Base-by-base conservation (phyloP, 2,329 filamentous ascomycete genomes). In the Parascedosporium putredinis region DNA sequence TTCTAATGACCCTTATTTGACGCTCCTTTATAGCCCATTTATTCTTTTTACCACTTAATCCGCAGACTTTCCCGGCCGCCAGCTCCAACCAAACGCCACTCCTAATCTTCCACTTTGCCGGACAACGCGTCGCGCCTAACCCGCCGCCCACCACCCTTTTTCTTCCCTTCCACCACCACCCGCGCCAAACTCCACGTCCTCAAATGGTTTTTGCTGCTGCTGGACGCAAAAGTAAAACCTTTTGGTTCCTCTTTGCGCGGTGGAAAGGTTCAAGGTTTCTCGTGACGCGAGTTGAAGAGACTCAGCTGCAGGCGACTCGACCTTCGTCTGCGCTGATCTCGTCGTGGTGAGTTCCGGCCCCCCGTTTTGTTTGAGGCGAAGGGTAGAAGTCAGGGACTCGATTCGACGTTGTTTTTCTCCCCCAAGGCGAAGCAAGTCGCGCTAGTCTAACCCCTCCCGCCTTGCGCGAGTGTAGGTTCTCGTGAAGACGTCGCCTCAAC, bases 261-360 rank as follows among this genome's bases (percentile, higher is more conserved):
- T 46, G 44, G 44, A 46, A n/a, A 31, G 29, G 23, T 20, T 31
- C 44, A 31, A 22, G 44, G 44, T 46, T 31, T 33, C 16, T 33
- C 8, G 27, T 18, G 25, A 50, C 38, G 27, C 29, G 47, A 50
- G 47, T 50, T 45, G 47, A 45, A 50, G 74, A 78, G 75, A 71
- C 65, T 73, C 74, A 75, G 77, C 68, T 69, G 74, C 75, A 77
- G 78, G 72, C 77, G 76, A 78, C 65, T 62, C 58, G 54, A 62
- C 56, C 58, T 62, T 78, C 75, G 78, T 81, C 77, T 81, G 77
- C 73, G 67, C 76, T 80, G 76, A 74, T 79, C 76, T 77, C 73
- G 20, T 59, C 61, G 63, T 68, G 71, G 74, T 76, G 62, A 73
- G 72, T 55, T 31, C 27, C 27, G 27, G 27, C 42, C 18, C 44